Evolutionary conservation across 2,329 filamentous ascomycete genomes (phyloP).

Genomic region (Fusarium humuli): DNA sequence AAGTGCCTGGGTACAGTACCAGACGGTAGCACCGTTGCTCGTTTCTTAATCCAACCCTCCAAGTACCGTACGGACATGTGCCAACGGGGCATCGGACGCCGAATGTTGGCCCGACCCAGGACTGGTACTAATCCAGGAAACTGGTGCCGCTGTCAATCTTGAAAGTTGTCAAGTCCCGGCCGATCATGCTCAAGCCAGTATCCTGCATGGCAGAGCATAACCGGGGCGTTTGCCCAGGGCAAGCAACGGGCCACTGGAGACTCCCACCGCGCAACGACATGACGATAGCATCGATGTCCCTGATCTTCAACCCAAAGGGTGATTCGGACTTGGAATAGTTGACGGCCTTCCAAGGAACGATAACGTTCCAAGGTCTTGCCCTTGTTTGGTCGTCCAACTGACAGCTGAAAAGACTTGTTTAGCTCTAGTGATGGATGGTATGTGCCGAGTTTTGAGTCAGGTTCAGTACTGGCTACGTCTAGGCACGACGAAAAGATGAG

Average conservation of each 20-base stretch:
- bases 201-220: neutral
- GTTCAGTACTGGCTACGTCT: neutral
- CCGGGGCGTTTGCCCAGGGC: constrained; percentile 9
- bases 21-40: constrained; percentile 5
- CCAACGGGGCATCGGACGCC: constrained; percentile 22
- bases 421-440: neutral
- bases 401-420: neutral
- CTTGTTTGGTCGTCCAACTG: neutral
- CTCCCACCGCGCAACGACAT: constrained; percentile 11
- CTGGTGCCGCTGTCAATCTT: constrained; percentile 25
- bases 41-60: neutral
- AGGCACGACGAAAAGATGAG: neutral
- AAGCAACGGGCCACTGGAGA: constrained; percentile 1
- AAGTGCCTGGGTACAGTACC: neutral
- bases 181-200: constrained; percentile 26
- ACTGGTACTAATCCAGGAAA: constrained; percentile 25
- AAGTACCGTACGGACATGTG: constrained; percentile 5
- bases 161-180: constrained; percentile 28
- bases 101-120: constrained; percentile 25
- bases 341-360: constrained; percentile 13
- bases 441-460: constrained; percentile 5
- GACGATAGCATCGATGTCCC: constrained; percentile 10
- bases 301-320: constrained; percentile 10
- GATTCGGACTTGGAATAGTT: neutral
- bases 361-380: neutral